Conservation (phyloP, 2,329 filamentous ascomycete species). For the Blumeriella jaapii region DNA sequence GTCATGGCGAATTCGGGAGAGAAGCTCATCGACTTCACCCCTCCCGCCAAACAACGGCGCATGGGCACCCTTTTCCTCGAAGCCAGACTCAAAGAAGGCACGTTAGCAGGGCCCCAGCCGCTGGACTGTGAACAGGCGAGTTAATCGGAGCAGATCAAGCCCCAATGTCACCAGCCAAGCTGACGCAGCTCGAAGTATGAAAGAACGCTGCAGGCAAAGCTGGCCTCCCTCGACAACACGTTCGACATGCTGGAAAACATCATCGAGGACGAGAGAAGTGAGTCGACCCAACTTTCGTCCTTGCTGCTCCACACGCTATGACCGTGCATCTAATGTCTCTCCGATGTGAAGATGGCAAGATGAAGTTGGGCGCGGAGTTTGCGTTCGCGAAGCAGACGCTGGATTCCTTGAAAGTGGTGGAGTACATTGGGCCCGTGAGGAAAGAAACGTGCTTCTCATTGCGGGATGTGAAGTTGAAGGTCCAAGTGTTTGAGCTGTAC, state of each 20-base stretch:
- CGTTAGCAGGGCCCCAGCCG: too few species aligned
- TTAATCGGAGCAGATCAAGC: too few species aligned
- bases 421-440: slow-evolving; percentile 15
- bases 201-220: slow-evolving; percentile 7
- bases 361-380: slow-evolving; percentile 10
- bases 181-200: slow-evolving; percentile 1
- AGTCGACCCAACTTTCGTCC: neutral
- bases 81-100: slow-evolving; percentile 7
- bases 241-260: slow-evolving; percentile 16
- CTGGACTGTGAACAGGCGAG: too few species aligned
- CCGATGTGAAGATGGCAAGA: too few species aligned
- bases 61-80: slow-evolving; percentile 13
- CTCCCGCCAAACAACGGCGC: neutral
- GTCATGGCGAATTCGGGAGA: too few species aligned
- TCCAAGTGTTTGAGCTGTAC: slow-evolving; percentile 16
- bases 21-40: neutral
- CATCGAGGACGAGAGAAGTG: slow-evolving; percentile 11
- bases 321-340: neutral
- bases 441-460: slow-evolving; percentile 11
- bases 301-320: neutral
- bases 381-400: slow-evolving; percentile 7
- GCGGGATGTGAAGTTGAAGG: slow-evolving; percentile 9
- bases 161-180: too few species aligned
- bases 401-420: slow-evolving; percentile 20
- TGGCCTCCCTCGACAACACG: slow-evolving; percentile 6